Evolutionary conservation across 768 basidiomycete genomes (phyloP).

Genomic region (Porphyrellus cyaneotinctus): DNA sequence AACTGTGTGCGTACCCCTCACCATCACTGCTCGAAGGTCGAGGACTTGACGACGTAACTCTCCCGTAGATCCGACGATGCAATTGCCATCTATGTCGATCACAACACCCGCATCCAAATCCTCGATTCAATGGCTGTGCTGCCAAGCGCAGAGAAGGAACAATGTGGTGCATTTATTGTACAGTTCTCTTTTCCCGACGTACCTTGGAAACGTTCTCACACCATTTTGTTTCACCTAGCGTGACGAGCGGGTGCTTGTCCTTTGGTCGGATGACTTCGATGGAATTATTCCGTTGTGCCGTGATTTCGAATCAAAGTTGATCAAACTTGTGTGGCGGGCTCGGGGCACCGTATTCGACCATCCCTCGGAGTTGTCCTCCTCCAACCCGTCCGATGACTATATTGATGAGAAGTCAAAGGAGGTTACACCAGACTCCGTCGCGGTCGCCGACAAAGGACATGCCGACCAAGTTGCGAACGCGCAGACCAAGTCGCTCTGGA

Average conservation of each 20-base stretch:
- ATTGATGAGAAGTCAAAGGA: conserved; percentile 47
- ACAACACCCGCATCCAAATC: conserved; percentile 83
- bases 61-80: conserved; percentile 51
- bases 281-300: conserved; percentile 67
- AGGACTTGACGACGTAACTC: background rate
- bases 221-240: conserved; percentile 42
- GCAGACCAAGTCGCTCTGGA: conserved; percentile 15
- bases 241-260: conserved; percentile 76
- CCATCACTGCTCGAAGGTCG: background rate
- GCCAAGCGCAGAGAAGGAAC: conserved; percentile 82
- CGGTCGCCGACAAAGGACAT: conserved; percentile 3
- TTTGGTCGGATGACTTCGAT: conserved; percentile 85
- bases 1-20: conserved; percentile 52
- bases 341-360: conserved; percentile 35
- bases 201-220: background rate
- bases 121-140: conserved; percentile 65
- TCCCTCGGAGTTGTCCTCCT: conserved; percentile 39
- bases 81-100: conserved; percentile 63
- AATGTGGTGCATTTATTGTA: conserved; percentile 85
- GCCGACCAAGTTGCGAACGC: background rate
- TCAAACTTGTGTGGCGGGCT: conserved; percentile 73
- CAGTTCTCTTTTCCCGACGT: conserved; percentile 21
- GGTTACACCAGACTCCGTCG: conserved; percentile 11
- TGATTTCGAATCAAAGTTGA: conserved; percentile 75
- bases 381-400: conserved; percentile 49